Percentiles rank a stretch among this genome's conserved stretches.
Evolutionary conservation across 176 grass and related monocot genomes (phyloP).

Genomic region (Triticum monococcum): DNA sequence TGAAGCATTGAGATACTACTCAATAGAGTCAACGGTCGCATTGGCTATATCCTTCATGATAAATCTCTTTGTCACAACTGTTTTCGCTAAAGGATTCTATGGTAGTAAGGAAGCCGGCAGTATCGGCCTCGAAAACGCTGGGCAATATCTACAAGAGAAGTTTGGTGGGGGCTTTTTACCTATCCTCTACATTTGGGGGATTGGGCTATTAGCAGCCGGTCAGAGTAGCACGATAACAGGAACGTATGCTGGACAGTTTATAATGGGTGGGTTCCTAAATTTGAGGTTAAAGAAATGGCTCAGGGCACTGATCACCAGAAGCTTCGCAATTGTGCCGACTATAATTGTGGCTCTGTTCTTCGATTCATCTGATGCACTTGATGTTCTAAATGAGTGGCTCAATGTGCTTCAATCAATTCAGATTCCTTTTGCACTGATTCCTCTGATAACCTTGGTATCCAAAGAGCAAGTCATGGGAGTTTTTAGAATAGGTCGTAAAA

Average conservation of each 20-base stretch:
- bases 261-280: slow-evolving; percentile 99
- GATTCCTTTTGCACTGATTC: slow-evolving; percentile 95
- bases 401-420: slow-evolving; percentile 96
- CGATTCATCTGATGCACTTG: slow-evolving; percentile 70
- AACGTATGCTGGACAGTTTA: slow-evolving; percentile 98
- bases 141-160: slow-evolving; percentile 83
- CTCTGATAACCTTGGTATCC: slow-evolving; percentile 86
- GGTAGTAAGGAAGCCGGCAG: slow-evolving; percentile 68
- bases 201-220: slow-evolving; percentile 84
- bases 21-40: slow-evolving; percentile 90
- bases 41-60: slow-evolving; percentile 82
- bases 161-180: slow-evolving; percentile 82
- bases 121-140: slow-evolving; percentile 97
- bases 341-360: slow-evolving; percentile 90
- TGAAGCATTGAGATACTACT: slow-evolving; percentile 95
- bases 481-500: slow-evolving; percentile 74
- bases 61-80: slow-evolving; percentile 92
- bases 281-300: slow-evolving; percentile 91
- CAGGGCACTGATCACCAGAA: slow-evolving; percentile 86
- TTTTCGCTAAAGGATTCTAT: slow-evolving; percentile 96
- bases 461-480: slow-evolving; percentile 90
- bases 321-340: slow-evolving; percentile 91
- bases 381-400: slow-evolving; percentile 95
- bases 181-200: slow-evolving; percentile 96
- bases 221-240: slow-evolving; percentile 98